phyloP scores from a whole-genome alignment of 371 early-diverging fungal genomes.

The Apophysomyces sp. region DNA sequence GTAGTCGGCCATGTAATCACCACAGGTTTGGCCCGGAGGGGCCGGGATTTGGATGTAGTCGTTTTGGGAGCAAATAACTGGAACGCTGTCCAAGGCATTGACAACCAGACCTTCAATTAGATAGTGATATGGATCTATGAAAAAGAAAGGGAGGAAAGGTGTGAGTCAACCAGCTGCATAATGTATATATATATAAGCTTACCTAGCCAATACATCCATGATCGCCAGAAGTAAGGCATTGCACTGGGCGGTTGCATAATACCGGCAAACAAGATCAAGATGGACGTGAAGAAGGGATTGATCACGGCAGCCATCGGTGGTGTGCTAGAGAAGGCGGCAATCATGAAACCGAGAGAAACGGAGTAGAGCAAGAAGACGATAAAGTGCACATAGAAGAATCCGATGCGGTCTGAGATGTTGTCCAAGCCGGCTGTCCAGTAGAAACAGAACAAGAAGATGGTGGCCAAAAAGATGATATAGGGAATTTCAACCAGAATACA shows the following conservation, averaged over 20 bases:
- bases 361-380: slow-evolving; percentile 65
- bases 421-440: slow-evolving; percentile 75
- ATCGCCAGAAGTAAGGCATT: slow-evolving; percentile 77
- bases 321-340: slow-evolving; percentile 49
- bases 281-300: slow-evolving; percentile 72
- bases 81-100: slow-evolving; percentile 62
- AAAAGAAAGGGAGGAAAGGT: not conserved
- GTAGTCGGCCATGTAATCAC: slow-evolving; percentile 59
- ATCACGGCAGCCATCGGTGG: slow-evolving; percentile 72
- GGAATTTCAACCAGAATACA: slow-evolving; percentile 65
- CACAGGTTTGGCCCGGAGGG: slow-evolving; percentile 66
- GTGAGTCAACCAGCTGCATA: not conserved
- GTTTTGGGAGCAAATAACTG: slow-evolving; percentile 47
- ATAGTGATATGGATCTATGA: slow-evolving; percentile 65
- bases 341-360: slow-evolving; percentile 64
- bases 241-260: slow-evolving; percentile 61
- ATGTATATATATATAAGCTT: not conserved
- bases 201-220: slow-evolving; percentile 81
- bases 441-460: slow-evolving; percentile 61
- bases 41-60: slow-evolving; percentile 54
- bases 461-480: slow-evolving; percentile 51
- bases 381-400: slow-evolving; percentile 65
- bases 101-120: slow-evolving; percentile 73
- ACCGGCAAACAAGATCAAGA: slow-evolving; percentile 74
- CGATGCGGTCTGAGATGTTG: slow-evolving; percentile 46